These are phyloP conservation scores for Penicillium turbatum DNA, from an alignment of 495 filamentous ascomycete species.

Conservation along the genomic window DNA sequence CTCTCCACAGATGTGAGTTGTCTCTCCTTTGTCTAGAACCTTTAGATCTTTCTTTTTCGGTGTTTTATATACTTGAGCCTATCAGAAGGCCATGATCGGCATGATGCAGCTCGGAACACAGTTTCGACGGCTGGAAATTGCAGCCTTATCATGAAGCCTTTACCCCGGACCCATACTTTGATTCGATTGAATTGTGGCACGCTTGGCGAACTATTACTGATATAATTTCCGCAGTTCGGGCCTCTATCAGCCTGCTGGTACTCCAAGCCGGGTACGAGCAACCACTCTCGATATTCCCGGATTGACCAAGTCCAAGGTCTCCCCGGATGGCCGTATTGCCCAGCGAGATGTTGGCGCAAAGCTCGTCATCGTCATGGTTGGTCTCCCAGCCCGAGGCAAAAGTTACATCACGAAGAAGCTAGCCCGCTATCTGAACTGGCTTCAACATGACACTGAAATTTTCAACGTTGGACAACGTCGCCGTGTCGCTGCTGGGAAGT, in stretches of 20 bases:
- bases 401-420: conserved; percentile 99
- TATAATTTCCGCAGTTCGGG: conserved; percentile 9
- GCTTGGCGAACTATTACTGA: conserved; percentile 8
- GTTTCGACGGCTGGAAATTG: not conserved
- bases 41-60: conserved; percentile 5
- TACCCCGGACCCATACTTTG: not conserved
- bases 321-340: conserved; percentile 89
- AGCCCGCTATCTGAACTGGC: conserved; percentile 91
- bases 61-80: conserved; percentile 8
- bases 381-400: conserved; percentile 89
- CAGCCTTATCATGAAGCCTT: not conserved
- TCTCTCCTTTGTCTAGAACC: conserved; percentile 16
- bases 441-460: conserved; percentile 89
- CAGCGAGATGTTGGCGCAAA: conserved; percentile 91
- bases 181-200: not conserved
- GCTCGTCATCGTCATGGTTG: conserved; percentile 97
- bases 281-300: conserved; percentile 84
- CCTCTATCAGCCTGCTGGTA: conserved; percentile 40
- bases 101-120: not conserved
- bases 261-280: conserved; percentile 61
- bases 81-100: conserved; percentile 15
- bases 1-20: conserved; percentile 66
- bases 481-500: conserved; percentile 66
- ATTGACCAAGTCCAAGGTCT: conserved; percentile 88
- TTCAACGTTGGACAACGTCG: conserved; percentile 96